Evolutionary conservation across 163 green algal genomes (phyloP).

Genomic region (Volvox carteri): DNA sequence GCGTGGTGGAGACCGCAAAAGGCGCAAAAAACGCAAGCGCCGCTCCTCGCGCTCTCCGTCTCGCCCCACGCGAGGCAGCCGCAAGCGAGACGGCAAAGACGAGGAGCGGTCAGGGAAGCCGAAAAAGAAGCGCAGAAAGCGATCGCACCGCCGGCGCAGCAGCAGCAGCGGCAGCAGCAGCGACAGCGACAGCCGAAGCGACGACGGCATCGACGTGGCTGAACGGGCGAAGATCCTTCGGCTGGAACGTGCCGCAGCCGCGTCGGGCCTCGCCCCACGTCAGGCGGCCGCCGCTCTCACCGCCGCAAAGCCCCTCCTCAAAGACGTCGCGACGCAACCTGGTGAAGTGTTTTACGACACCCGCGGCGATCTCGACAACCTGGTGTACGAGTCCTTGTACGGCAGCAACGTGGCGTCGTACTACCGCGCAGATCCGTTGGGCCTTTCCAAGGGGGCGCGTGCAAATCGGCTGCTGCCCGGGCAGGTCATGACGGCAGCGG

Average conservation of each 20-base stretch:
- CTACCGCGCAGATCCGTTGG: conserved; percentile 61
- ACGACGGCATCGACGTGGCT: background rate
- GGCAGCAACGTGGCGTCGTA: conserved; percentile 59
- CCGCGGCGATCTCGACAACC: conserved; percentile 62
- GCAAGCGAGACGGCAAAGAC: background rate
- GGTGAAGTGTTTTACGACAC: conserved; percentile 62
- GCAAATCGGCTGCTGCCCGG: conserved; percentile 22
- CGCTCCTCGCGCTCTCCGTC: background rate
- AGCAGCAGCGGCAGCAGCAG: background rate
- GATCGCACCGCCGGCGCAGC: background rate
- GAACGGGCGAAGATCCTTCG: conserved; percentile 60
- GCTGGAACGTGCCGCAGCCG: conserved; percentile 45
- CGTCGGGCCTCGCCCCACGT: conserved; percentile 38
- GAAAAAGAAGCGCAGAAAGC: conserved; percentile 12
- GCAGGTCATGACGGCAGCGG: background rate
- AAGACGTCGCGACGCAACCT: conserved; percentile 10
- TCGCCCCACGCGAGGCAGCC: conserved; percentile 4
- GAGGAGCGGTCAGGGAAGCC: background rate
- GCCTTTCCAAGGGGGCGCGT: conserved; percentile 39
- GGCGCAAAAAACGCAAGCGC: conserved; percentile 35
- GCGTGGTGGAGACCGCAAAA: background rate
- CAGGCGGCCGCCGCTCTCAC: background rate
- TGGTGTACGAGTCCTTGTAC: conserved; percentile 67
- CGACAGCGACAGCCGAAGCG: background rate
- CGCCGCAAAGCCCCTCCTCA: conserved; percentile 40